Evolutionary conservation across 352 stramenopile species (phyloP).

Genomic region (Halophytophthora polymorphica): DNA sequence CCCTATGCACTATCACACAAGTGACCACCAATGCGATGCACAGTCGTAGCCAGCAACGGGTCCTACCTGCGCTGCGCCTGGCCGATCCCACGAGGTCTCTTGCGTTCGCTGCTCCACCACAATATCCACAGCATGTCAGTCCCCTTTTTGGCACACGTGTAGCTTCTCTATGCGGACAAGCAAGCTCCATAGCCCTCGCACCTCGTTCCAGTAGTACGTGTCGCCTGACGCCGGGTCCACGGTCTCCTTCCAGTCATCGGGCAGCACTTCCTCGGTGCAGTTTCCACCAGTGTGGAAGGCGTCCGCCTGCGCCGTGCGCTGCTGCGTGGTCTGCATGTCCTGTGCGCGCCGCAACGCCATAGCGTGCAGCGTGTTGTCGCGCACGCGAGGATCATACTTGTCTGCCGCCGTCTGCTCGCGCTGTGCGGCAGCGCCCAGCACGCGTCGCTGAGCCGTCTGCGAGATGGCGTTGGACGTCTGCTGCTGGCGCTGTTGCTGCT

Average conservation of each 20-base stretch:
- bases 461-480: slow-evolving; percentile 46
- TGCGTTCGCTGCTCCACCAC: slow-evolving; percentile 52
- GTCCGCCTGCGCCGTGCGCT: slow-evolving; percentile 14
- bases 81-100: slow-evolving; percentile 72
- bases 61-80: slow-evolving; percentile 13
- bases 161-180: slow-evolving; percentile 21
- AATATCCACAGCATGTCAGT: slow-evolving; percentile 1
- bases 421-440: slow-evolving; percentile 16
- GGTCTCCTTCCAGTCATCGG: slow-evolving; percentile 51
- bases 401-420: slow-evolving; percentile 13
- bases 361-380: slow-evolving; percentile 79
- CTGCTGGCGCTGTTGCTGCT: slow-evolving; percentile 55
- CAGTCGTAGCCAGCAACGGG: too few species aligned
- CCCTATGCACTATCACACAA: too few species aligned
- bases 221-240: slow-evolving; percentile 49
- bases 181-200: too few species aligned
- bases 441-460: slow-evolving; percentile 32
- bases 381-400: slow-evolving; percentile 39
- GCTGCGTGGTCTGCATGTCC: slow-evolving; percentile 35
- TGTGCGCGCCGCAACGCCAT: slow-evolving; percentile 42
- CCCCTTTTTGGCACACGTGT: not conserved
- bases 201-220: slow-evolving; percentile 82
- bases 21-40: too few species aligned
- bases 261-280: slow-evolving; percentile 18
- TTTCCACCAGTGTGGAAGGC: slow-evolving; percentile 13